Evolutionary conservation across 805 yeast genomes (phyloP).

Genomic region (Dipodascus geniculatus): DNA sequence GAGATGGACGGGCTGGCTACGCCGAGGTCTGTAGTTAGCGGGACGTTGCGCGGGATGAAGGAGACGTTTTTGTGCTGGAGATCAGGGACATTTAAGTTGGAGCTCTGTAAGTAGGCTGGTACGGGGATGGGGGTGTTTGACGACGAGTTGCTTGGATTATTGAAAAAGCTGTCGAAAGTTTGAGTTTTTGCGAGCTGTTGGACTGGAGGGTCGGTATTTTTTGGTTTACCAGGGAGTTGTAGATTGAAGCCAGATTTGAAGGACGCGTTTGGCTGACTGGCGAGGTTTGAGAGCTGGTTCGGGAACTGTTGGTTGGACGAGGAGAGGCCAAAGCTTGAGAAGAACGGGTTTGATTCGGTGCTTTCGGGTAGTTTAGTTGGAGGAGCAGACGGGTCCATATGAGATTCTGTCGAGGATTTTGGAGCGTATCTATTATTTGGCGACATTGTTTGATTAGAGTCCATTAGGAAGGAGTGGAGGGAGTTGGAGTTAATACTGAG

Average conservation of each 20-base stretch:
- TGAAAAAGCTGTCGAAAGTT: constrained; percentile 1
- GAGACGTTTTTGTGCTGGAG: neutral
- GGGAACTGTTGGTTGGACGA: neutral
- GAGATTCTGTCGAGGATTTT: neutral
- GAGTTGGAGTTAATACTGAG: too few relatives aligned
- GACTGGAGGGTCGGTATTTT: neutral
- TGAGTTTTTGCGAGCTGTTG: neutral
- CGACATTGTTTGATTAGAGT: neutral
- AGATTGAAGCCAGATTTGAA: neutral
- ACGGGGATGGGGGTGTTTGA: neutral
- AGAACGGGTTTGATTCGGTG: neutral
- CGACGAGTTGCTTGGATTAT: neutral
- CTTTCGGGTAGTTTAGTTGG: neutral
- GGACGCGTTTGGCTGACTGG: too few relatives aligned
- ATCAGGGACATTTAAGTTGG: neutral
- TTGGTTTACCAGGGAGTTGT: neutral
- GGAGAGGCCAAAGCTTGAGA: neutral
- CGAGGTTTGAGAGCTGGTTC: too few relatives aligned
- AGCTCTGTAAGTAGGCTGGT: neutral
- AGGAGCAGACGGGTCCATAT: neutral
- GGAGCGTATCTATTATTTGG: neutral
- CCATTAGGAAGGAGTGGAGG: too few relatives aligned
- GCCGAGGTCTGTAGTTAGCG: neutral
- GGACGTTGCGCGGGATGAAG: neutral
- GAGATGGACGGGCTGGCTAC: neutral